A percentile compares a stretch with the other conserved stretches of the same genome.
phyloP scores from a whole-genome alignment of 2,329 filamentous ascomycete genomes.

The Fusarium haematococcum region DNA sequence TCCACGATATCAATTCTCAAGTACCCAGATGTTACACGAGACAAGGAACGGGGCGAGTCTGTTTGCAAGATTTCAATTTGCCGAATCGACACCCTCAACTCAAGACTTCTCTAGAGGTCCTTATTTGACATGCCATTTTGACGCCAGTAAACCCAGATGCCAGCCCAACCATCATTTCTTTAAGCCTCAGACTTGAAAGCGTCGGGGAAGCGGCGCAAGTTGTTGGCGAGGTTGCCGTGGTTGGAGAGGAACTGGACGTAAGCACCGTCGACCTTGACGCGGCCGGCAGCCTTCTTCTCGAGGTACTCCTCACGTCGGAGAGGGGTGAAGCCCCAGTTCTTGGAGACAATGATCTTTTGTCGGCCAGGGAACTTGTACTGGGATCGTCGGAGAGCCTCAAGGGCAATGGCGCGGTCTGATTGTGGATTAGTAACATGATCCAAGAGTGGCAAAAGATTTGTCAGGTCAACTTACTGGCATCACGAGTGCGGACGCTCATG shows the following conservation, averaged over 20 bases:
- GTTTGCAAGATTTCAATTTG: constrained; percentile 51
- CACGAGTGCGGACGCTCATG: constrained; percentile 96
- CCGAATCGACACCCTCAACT: constrained; percentile 49
- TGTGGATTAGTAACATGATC: constrained; percentile 42
- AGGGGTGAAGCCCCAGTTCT: constrained; percentile 99
- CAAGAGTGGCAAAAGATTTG: constrained; percentile 23
- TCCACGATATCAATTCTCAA: constrained; percentile 13
- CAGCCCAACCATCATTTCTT: constrained; percentile 55
- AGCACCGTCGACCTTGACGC: constrained; percentile 96
- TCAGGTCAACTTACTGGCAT: constrained; percentile 73
- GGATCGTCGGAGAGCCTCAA: constrained; percentile 98
- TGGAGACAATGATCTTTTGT: constrained; percentile 99
- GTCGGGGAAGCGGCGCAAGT: constrained; percentile 95
- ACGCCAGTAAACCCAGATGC: constrained; percentile 59
- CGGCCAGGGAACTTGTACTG: constrained; percentile 99
- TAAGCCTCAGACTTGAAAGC: constrained; percentile 78
- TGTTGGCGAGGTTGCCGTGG: constrained; percentile 85
- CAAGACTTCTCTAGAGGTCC: constrained; percentile 48
- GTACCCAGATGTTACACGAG: constrained; percentile 6
- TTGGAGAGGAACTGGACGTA: constrained; percentile 99
- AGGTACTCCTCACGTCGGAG: constrained; percentile 98
- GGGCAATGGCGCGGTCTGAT: constrained; percentile 86
- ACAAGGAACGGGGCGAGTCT: constrained; percentile 14
- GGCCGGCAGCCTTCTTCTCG: constrained; percentile 91
- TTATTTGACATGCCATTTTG: constrained; percentile 58